Conservation (phyloP, 768 basidiomycete genomes). For the Auricularia cornea region DNA sequence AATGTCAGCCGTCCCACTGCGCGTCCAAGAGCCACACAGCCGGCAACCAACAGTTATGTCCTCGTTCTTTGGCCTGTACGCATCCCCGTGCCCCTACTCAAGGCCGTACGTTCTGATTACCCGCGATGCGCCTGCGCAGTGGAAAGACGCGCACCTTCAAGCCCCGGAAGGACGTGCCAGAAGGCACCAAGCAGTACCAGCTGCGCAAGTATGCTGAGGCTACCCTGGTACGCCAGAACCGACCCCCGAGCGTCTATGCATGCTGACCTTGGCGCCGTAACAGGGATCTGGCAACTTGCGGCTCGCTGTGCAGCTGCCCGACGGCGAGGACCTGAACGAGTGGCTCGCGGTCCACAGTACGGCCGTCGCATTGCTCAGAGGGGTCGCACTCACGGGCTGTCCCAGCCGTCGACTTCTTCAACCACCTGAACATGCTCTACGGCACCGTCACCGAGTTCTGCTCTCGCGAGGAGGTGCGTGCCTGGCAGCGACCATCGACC, state of each 20-base stretch:
- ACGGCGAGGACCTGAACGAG: constrained; percentile 94
- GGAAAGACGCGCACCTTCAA: constrained; percentile 94
- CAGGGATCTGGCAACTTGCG: constrained; percentile 95
- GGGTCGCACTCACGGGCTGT: constrained; percentile 1
- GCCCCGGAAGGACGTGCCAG: constrained; percentile 88
- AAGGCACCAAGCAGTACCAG: constrained; percentile 97
- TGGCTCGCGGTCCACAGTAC: constrained; percentile 99
- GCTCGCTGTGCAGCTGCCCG: constrained; percentile 86
- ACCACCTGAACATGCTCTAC: constrained; percentile 98
- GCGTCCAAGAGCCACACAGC: no score
- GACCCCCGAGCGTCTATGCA: neutral
- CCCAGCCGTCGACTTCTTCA: constrained; percentile 97
- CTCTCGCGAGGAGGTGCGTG: constrained; percentile 76
- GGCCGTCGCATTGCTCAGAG: constrained; percentile 14
- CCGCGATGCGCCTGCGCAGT: constrained; percentile 28
- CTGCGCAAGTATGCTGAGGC: constrained; percentile 95
- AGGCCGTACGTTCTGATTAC: constrained; percentile 1
- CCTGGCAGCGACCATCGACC: neutral
- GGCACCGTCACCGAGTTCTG: constrained; percentile 98
- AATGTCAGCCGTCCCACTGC: no score
- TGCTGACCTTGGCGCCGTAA: neutral
- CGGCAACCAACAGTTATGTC: constrained; percentile 42
- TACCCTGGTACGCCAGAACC: constrained; percentile 56
- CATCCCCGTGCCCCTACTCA: constrained; percentile 11
- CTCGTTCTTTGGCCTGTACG: constrained; percentile 84